Evolutionary conservation across 768 basidiomycete species (phyloP).

Genomic region (Calvatia gigantea): DNA sequence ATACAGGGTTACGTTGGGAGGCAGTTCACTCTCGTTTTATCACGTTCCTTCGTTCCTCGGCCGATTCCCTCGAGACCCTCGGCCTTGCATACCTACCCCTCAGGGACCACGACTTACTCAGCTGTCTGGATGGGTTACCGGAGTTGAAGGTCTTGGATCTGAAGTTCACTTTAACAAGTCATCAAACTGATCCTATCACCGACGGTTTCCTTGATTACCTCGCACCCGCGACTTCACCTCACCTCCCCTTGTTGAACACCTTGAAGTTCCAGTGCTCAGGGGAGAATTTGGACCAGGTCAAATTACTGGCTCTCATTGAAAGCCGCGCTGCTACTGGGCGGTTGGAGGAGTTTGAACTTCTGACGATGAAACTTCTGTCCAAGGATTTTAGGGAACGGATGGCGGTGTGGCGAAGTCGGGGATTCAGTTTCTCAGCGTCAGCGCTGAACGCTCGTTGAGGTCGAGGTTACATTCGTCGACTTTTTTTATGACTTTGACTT

Average conservation of each 20-base stretch:
- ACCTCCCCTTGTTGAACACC: constrained; percentile 1
- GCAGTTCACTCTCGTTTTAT: constrained; percentile 24
- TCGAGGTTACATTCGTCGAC: too few relatives aligned
- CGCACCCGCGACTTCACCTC: constrained; percentile 5
- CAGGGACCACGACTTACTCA: constrained; percentile 27
- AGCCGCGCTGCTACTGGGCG: not conserved
- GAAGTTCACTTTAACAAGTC: constrained; percentile 30
- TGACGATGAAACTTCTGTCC: constrained; percentile 3
- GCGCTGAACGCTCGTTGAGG: constrained; percentile 8
- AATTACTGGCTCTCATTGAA: constrained; percentile 27
- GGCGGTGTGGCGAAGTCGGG: not conserved
- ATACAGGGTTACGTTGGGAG: constrained; percentile 16
- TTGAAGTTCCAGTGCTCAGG: constrained; percentile 33
- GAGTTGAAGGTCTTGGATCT: constrained; percentile 28
- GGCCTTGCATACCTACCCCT: constrained; percentile 36
- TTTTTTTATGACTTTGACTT: too few relatives aligned
- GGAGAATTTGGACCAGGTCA: constrained; percentile 21
- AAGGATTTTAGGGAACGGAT: constrained; percentile 7
- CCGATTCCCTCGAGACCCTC: constrained; percentile 27
- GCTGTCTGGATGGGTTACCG: constrained; percentile 27
- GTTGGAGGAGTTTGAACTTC: constrained; percentile 1
- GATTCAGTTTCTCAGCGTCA: not conserved
- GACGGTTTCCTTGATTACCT: constrained; percentile 26
- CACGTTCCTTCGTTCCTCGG: constrained; percentile 23
- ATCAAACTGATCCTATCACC: constrained; percentile 33